A percentile compares a stretch with the other conserved stretches of the same genome.
phyloP scores from a whole-genome alignment of 2,329 filamentous ascomycete genomes.

The Penicillium sp. region DNA sequence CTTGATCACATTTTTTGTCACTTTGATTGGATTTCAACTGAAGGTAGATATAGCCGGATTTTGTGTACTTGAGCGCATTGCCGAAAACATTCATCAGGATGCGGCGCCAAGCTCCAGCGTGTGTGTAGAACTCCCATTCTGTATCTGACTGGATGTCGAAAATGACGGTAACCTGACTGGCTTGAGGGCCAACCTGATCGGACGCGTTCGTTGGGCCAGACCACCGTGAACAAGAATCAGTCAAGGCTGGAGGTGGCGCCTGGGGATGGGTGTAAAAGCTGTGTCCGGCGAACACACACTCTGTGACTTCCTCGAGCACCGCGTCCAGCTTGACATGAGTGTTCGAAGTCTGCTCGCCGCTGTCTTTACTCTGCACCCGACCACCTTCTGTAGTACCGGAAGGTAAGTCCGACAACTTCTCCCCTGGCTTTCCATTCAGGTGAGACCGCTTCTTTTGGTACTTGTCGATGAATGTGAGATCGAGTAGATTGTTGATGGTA shows the following conservation, averaged over 20 bases:
- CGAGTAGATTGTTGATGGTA: slow-evolving; percentile 34
- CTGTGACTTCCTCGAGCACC: slow-evolving; percentile 27
- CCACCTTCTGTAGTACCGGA: too few species aligned
- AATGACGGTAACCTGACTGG: slow-evolving; percentile 21
- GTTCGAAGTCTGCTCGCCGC: too few species aligned
- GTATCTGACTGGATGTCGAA: not conserved
- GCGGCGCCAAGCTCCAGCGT: slow-evolving; percentile 49
- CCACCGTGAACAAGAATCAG: too few species aligned
- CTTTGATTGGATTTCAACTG: slow-evolving; percentile 26
- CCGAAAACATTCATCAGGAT: slow-evolving; percentile 52
- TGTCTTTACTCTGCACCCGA: too few species aligned
- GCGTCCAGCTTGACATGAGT: slow-evolving; percentile 17
- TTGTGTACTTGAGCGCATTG: slow-evolving; percentile 53
- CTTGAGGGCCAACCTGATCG: slow-evolving; percentile 5
- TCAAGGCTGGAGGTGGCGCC: too few species aligned
- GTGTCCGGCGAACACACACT: slow-evolving; percentile 29
- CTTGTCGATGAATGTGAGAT: not conserved
- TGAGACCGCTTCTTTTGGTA: not conserved
- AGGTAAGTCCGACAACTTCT: too few species aligned
- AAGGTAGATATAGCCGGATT: slow-evolving; percentile 43
- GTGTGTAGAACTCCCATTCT: slow-evolving; percentile 48
- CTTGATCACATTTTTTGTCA: too few species aligned
- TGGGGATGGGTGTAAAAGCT: slow-evolving; percentile 19
- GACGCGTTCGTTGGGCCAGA: too few species aligned
- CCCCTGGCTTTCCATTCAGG: too few species aligned